Evolutionary conservation across 2,329 filamentous ascomycete species (phyloP).

Genomic region (Clarireedia sp.): DNA sequence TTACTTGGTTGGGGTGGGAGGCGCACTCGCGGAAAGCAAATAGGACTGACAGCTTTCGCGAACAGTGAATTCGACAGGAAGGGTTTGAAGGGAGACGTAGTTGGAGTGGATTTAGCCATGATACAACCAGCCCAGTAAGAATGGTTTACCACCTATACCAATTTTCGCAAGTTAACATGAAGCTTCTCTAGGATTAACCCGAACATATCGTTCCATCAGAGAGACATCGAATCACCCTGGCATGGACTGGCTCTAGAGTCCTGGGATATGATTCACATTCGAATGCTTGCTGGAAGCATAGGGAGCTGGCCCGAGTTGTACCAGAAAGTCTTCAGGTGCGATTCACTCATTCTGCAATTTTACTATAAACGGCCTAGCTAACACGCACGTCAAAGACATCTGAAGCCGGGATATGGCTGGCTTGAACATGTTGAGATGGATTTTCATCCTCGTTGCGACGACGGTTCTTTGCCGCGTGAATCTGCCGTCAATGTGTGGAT

Average conservation of each 20-base stretch:
- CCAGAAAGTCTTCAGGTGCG: conserved; percentile 57
- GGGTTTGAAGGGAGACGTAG: conserved; percentile 41
- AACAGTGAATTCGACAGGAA: conserved; percentile 8
- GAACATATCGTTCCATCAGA: conserved; percentile 60
- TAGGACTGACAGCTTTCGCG: conserved; percentile 2
- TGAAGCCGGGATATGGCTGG: conserved; percentile 66
- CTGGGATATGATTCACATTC: conserved; percentile 71
- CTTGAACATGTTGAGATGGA: conserved; percentile 91
- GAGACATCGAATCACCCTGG: conserved; percentile 77
- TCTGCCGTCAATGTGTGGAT: conserved; percentile 63
- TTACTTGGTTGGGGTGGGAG: background rate
- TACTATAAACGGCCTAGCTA: background rate
- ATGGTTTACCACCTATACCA: background rate
- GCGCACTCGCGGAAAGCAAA: background rate
- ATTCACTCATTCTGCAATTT: background rate
- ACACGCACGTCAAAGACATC: conserved; percentile 46
- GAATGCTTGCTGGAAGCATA: conserved; percentile 72
- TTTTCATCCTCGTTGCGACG: conserved; percentile 65
- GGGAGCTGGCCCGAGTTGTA: conserved; percentile 70
- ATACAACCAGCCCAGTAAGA: conserved; percentile 51
- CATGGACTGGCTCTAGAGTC: conserved; percentile 31
- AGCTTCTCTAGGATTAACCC: conserved; percentile 52
- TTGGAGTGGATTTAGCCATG: conserved; percentile 46
- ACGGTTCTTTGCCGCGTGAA: conserved; percentile 49
- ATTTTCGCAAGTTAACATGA: background rate